phyloP scores from a whole-genome alignment of 306 rosid species.

The Lathyrus oleraceus region DNA sequence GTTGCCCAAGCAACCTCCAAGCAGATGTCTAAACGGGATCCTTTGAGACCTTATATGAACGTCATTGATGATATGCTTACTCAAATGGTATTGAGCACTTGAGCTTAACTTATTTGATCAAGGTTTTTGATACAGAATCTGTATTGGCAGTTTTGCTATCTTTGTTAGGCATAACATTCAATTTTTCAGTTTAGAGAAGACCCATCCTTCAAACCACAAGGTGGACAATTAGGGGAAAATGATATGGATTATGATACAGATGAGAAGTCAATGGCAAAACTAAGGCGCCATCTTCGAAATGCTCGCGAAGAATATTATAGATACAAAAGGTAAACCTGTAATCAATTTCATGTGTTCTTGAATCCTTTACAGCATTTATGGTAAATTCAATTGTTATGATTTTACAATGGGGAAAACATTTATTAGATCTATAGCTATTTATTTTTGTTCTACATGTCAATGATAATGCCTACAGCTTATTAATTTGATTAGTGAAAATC shows the following conservation, averaged over 20 bases:
- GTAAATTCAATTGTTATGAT: slow-evolving; percentile 24
- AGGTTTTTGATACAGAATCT: slow-evolving; percentile 6
- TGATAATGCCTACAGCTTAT: slow-evolving; percentile 14
- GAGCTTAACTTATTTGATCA: slow-evolving; percentile 21
- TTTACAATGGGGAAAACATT: slow-evolving; percentile 1
- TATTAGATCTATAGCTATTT: slow-evolving; percentile 2
- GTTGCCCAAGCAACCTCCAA: slow-evolving; percentile 94
- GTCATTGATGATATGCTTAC: slow-evolving; percentile 77
- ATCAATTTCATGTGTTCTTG: slow-evolving; percentile 24
- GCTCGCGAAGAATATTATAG: slow-evolving; percentile 89
- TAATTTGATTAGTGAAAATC: not conserved
- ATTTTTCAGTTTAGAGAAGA: slow-evolving; percentile 76
- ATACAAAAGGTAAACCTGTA: slow-evolving; percentile 67
- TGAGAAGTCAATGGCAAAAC: slow-evolving; percentile 94
- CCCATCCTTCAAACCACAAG: slow-evolving; percentile 94
- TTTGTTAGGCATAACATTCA: slow-evolving; percentile 30
- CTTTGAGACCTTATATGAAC: slow-evolving; percentile 86
- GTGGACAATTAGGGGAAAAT: slow-evolving; percentile 87
- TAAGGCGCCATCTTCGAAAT: slow-evolving; percentile 86
- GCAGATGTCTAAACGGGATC: slow-evolving; percentile 95
- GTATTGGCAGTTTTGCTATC: slow-evolving; percentile 9
- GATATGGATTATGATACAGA: slow-evolving; percentile 98
- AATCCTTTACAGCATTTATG: slow-evolving; percentile 13
- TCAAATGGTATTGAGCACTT: slow-evolving; percentile 63
- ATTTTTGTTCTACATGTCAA: slow-evolving; percentile 19